Evolutionary conservation across 306 rosid genomes (phyloP).

Genomic region (Vigna mungo): DNA sequence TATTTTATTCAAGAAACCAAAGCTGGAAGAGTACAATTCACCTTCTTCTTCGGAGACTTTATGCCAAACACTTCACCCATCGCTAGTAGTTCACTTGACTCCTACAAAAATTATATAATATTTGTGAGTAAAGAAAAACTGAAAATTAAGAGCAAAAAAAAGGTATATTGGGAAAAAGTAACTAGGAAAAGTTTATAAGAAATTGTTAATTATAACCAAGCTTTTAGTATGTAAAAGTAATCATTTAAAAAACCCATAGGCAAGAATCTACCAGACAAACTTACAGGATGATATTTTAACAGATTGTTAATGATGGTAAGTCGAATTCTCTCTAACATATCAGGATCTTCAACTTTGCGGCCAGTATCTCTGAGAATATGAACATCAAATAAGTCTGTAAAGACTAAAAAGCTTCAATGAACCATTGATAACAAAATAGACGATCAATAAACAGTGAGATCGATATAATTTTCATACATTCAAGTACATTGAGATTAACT

Average conservation of each 20-base stretch:
- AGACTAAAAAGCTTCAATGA: constrained; percentile 37
- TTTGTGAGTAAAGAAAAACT: constrained; percentile 24
- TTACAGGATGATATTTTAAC: constrained; percentile 94
- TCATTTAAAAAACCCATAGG: constrained; percentile 31
- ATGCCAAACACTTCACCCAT: constrained; percentile 99
- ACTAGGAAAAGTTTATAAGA: constrained; percentile 20
- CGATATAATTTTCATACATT: constrained; percentile 24
- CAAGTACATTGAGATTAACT: background rate
- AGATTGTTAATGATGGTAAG: constrained; percentile 92
- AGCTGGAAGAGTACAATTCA: constrained; percentile 47
- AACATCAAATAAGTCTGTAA: constrained; percentile 44
- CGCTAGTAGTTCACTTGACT: constrained; percentile 84
- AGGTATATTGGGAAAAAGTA: background rate
- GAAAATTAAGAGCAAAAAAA: constrained; percentile 37
- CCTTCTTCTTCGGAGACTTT: constrained; percentile 88
- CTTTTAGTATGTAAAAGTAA: constrained; percentile 29
- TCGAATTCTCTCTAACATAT: constrained; percentile 90
- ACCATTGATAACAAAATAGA: constrained; percentile 20
- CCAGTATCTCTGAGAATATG: constrained; percentile 75
- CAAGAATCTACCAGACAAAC: constrained; percentile 45
- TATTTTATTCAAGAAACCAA: constrained; percentile 22
- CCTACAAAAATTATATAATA: constrained; percentile 59
- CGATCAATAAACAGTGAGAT: constrained; percentile 8
- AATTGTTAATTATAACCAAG: constrained; percentile 22
- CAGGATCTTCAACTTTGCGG: constrained; percentile 98